phyloP scores from a whole-genome alignment of 495 filamentous ascomycete genomes.

The Tuber borchii region DNA sequence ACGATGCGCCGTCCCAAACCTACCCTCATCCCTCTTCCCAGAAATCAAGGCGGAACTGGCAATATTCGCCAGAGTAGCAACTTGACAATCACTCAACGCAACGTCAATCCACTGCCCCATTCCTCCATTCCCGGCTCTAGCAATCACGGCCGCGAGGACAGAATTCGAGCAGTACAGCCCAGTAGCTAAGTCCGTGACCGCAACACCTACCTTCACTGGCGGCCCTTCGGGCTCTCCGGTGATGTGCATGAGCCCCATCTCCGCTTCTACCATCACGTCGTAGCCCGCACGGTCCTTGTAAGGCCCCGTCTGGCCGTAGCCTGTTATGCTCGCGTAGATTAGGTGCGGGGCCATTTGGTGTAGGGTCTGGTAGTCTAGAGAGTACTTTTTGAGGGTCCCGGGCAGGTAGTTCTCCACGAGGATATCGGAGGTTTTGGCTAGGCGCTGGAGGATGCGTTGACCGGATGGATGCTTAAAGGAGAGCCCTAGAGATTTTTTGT shows the following conservation, averaged over 20 bases:
- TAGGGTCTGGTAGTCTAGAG: conserved; percentile 75
- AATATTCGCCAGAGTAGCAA: conserved; percentile 85
- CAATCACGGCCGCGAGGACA: conserved; percentile 87
- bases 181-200: conserved; percentile 92
- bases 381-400: conserved; percentile 81
- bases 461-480: conserved; percentile 81
- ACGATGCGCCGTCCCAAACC: conserved; percentile 97
- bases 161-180: conserved; percentile 95
- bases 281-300: conserved; percentile 86
- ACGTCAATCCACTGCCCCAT: conserved; percentile 90
- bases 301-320: conserved; percentile 86
- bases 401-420: conserved; percentile 97
- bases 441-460: conserved; percentile 74
- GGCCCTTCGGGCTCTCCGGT: conserved; percentile 80
- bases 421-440: conserved; percentile 79
- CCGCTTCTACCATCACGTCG: conserved; percentile 98
- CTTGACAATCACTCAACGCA: conserved; percentile 84
- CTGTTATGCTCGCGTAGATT: conserved; percentile 61
- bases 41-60: conserved; percentile 87
- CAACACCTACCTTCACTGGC: conserved; percentile 94
- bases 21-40: conserved; percentile 74
- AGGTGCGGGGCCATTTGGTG: conserved; percentile 69
- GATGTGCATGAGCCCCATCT: conserved; percentile 98
- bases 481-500: conserved; percentile 88
- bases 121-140: conserved; percentile 58